Percentiles rank a stretch among this genome's conserved stretches.
Conservation (phyloP, 345 rosid genomes). For the Trapa incisa region DNA sequence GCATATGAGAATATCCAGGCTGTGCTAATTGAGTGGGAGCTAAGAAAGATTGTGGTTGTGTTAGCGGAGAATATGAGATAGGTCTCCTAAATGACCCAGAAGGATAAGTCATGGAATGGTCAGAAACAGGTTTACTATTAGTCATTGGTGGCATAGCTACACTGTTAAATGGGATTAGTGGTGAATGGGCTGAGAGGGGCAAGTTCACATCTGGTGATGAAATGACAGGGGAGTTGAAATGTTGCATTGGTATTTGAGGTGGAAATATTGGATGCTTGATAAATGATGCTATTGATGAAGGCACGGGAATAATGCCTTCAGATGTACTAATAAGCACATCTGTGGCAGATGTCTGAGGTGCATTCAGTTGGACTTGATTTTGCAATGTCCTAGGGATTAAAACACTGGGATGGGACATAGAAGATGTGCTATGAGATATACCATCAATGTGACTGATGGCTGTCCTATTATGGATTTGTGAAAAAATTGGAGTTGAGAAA, state of each 20-base stretch:
- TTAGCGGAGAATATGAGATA: not conserved
- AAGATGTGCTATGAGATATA: not conserved
- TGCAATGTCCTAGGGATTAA: not conserved
- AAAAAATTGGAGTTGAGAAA: not conserved
- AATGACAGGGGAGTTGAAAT: slow-evolving; percentile 1
- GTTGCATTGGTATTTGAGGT: not conserved
- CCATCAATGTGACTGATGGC: not conserved
- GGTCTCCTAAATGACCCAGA: not conserved
- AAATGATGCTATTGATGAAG: slow-evolving; percentile 1
- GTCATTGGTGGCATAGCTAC: not conserved
- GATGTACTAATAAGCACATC: not conserved
- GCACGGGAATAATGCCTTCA: not conserved
- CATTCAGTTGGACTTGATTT: not conserved
- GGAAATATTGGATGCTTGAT: not conserved
- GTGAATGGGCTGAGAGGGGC: not conserved
- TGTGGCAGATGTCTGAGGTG: not conserved
- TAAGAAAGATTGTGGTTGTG: not conserved
- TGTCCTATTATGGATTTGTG: not conserved
- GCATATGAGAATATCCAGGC: not conserved
- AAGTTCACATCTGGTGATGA: not conserved
- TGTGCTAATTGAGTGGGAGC: slow-evolving; percentile 1
- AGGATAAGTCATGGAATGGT: not conserved
- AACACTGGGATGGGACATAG: not conserved
- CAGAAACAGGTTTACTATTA: not conserved
- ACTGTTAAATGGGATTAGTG: not conserved